phyloP scores from a whole-genome alignment of 306 rosid genomes.

The Gastrolobium bilobum region DNA sequence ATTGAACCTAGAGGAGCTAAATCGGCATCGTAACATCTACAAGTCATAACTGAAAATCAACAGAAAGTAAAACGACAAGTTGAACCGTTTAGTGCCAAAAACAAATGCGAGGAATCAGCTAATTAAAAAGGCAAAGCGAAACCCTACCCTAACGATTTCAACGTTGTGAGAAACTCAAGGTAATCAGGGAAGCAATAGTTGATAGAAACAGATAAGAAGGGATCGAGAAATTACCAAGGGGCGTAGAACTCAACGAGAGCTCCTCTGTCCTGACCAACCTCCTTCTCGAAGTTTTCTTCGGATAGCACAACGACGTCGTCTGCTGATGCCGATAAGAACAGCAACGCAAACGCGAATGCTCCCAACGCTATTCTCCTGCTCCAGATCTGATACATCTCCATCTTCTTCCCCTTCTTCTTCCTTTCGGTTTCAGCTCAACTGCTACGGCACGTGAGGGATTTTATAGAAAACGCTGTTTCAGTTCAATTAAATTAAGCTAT shows the following conservation, averaged over 20 bases:
- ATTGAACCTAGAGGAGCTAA: neutral
- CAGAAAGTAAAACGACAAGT: slow-evolving; percentile 12
- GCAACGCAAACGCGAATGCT: slow-evolving; percentile 67
- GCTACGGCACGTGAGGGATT: slow-evolving; percentile 20
- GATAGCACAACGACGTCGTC: slow-evolving; percentile 93
- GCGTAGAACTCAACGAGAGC: slow-evolving; percentile 99
- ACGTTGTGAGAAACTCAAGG: neutral
- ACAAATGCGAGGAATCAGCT: neutral
- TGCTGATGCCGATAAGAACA: slow-evolving; percentile 63
- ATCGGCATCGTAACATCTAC: slow-evolving; percentile 13
- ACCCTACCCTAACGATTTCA: slow-evolving; percentile 9
- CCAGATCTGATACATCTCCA: slow-evolving; percentile 67
- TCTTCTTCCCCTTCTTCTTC: slow-evolving; percentile 39
- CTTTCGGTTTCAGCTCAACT: slow-evolving; percentile 6
- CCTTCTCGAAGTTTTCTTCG: slow-evolving; percentile 86
- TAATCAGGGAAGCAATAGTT: neutral
- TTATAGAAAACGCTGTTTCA: slow-evolving; percentile 43
- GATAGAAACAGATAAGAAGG: neutral
- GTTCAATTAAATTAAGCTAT: neutral
- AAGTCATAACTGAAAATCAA: slow-evolving; percentile 2
- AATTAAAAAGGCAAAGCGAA: neutral
- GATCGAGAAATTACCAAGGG: slow-evolving; percentile 71
- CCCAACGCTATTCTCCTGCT: slow-evolving; percentile 48
- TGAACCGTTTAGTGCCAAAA: neutral
- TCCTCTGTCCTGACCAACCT: slow-evolving; percentile 87